Base-by-base conservation (phyloP, 306 rosid genomes). In the Leucaena leucocephala region DNA sequence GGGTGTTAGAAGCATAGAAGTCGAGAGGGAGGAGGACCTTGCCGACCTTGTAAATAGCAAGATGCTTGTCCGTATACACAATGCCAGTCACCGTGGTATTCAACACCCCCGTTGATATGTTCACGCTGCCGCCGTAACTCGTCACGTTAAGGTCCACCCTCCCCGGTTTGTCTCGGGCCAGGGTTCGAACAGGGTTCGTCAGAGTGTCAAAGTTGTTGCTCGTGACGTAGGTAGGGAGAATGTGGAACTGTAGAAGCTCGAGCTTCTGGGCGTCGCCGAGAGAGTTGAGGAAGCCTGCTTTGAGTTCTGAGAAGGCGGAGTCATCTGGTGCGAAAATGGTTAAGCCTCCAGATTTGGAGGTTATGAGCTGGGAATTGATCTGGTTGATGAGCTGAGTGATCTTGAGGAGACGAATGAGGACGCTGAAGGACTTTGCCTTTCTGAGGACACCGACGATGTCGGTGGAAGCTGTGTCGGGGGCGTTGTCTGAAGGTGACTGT, bases 321-420 rank as follows among this genome's bases (percentile, higher is more conserved):
- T 91, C 93, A 14, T 86, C 87, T 0, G 89, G 92, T 8, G 92
- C 91, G 2, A 91, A 85, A 14, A 91, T 42, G 39, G 97, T 89
- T 15, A 88, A 11, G 22, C 90, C 91, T 17, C 87, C 83, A 12
- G 85, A 43, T 63, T 91, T 88, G 8, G 88, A 68, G 7, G 85
- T 65, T 4, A 84, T 46, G 46, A 91, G 91, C 59, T 88, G 90
- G 21, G 84, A 80, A 46, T 91, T 87, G 62, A 91, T 79, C 77
- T 89, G 97, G 83, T 85, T 85, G 35, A 75, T 81, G 61, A 89
- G 86, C 82, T 89, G 90, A 3, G 97, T 91, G 78, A 80, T 89
- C 77, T 83, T 89, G 76, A 91, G 67, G 22, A 89, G 85, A 3
- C 93, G 90, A 50, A 91, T 85, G 7, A 91, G 42, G 48, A 86